A percentile compares a stretch with the other conserved stretches of the same genome.
Evolutionary conservation across 2,329 filamentous ascomycete genomes (phyloP).

Genomic region (Didymella sp.): DNA sequence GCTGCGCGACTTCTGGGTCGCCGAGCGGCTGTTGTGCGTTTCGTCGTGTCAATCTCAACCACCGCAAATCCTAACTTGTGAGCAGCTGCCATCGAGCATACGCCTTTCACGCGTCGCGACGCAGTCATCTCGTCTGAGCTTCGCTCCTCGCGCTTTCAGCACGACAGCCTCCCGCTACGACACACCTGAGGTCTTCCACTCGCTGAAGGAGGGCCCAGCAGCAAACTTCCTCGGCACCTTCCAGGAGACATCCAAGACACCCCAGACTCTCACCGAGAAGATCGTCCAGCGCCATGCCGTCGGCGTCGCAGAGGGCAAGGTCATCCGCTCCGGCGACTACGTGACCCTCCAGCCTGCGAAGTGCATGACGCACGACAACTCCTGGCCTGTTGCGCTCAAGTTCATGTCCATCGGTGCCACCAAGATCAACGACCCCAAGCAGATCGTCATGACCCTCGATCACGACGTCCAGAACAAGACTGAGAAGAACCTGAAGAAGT

Average conservation of each 20-base stretch:
- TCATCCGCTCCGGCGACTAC: conserved; percentile 82
- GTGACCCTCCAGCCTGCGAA: conserved; percentile 74
- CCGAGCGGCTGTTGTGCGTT: conserved; percentile 41
- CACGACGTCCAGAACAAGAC: conserved; percentile 88
- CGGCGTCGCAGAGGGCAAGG: conserved; percentile 76
- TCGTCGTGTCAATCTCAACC: neutral
- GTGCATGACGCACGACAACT: conserved; percentile 89
- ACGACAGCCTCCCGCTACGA: conserved; percentile 34
- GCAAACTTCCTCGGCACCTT: conserved; percentile 78
- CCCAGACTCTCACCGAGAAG: conserved; percentile 90
- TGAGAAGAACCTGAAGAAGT: conserved; percentile 82
- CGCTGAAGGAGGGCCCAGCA: conserved; percentile 65
- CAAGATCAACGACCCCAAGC: conserved; percentile 71
- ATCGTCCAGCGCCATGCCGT: conserved; percentile 84
- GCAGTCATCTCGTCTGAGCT: conserved; percentile 31
- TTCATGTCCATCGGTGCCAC: conserved; percentile 84
- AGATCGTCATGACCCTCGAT: conserved; percentile 84
- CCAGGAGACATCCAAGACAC: conserved; percentile 54
- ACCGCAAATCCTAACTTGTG: conserved; percentile 23
- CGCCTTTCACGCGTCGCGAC: conserved; percentile 36
- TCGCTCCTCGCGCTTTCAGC: conserved; percentile 37
- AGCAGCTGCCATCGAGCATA: conserved; percentile 36
- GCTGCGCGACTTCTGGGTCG: conserved; percentile 43
- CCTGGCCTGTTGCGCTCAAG: conserved; percentile 76
- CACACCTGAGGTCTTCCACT: conserved; percentile 60